These are phyloP conservation scores for Psilocybe subaeruginosa DNA, from an alignment of 768 basidiomycete genomes.

Conservation along the genomic window DNA sequence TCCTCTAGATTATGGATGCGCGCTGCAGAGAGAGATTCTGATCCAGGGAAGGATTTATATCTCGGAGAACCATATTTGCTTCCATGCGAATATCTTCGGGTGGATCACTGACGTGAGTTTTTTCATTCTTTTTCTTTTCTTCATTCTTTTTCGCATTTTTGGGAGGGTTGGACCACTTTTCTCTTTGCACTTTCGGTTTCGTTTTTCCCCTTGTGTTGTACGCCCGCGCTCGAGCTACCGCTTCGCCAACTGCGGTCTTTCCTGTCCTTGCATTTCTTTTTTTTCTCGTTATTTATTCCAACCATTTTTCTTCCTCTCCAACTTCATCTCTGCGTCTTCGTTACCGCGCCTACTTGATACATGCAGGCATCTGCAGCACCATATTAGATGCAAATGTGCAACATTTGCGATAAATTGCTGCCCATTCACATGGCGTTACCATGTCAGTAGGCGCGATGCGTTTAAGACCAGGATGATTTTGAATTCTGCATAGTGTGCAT, in stretches of 20 bases:
- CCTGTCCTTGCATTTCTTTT: too few species aligned
- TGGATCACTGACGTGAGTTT: slow-evolving; percentile 93
- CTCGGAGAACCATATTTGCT: slow-evolving; percentile 99
- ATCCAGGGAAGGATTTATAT: slow-evolving; percentile 96
- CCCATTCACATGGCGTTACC: too few species aligned
- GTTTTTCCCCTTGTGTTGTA: background rate
- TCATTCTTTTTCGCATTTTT: background rate
- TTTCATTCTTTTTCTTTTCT: background rate
- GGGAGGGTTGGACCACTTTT: too few species aligned
- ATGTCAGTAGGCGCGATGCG: background rate
- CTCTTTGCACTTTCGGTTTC: background rate
- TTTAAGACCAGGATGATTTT: background rate
- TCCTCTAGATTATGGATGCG: slow-evolving; percentile 96
- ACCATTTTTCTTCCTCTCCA: too few species aligned
- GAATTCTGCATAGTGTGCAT: background rate
- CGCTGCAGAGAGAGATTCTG: slow-evolving; percentile 92
- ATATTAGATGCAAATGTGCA: too few species aligned
- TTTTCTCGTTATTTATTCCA: too few species aligned
- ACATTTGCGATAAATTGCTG: too few species aligned
- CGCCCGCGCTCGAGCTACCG: too few species aligned
- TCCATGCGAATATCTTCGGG: slow-evolving; percentile 98
- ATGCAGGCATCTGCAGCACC: too few species aligned
- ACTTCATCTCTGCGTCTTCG: too few species aligned
- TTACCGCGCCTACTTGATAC: too few species aligned
- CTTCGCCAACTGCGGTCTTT: too few species aligned